Evolutionary conservation across 768 basidiomycete genomes (phyloP).

Genomic region (Crassisporium funariophilum): DNA sequence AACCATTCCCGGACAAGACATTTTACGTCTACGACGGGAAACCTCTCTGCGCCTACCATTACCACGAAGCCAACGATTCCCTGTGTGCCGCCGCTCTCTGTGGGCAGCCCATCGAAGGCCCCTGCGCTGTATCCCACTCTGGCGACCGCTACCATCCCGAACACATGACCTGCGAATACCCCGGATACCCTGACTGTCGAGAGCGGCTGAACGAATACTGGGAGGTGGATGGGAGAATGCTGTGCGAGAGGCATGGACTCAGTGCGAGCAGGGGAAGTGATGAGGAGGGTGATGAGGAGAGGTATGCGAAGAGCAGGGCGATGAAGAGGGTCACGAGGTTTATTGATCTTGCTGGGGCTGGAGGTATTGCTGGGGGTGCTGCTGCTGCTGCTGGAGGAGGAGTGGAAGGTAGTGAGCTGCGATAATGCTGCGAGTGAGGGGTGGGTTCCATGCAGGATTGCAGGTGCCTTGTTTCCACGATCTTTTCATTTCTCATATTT

Average conservation of each 20-base stretch:
- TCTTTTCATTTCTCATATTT: too few relatives aligned
- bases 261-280: slow-evolving; percentile 14
- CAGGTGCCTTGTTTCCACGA: too few relatives aligned
- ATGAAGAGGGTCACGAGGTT: slow-evolving; percentile 80
- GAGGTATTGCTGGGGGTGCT: slow-evolving; percentile 9
- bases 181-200: slow-evolving; percentile 46
- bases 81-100: slow-evolving; percentile 80
- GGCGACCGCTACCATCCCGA: slow-evolving; percentile 87
- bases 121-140: slow-evolving; percentile 84
- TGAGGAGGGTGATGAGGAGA: slow-evolving; percentile 30
- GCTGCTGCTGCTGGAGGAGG: slow-evolving; percentile 4
- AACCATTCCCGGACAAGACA: slow-evolving; percentile 88
- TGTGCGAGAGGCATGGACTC: slow-evolving; percentile 81
- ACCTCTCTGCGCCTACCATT: slow-evolving; percentile 90
- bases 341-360: slow-evolving; percentile 63
- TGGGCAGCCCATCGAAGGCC: slow-evolving; percentile 89
- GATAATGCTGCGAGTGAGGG: too few relatives aligned
- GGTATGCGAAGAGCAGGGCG: slow-evolving; percentile 47
- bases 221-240: slow-evolving; percentile 83
- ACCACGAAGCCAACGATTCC: slow-evolving; percentile 90
- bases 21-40: slow-evolving; percentile 93
- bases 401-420: slow-evolving; percentile 24
- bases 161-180: slow-evolving; percentile 82
- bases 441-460: too few relatives aligned
- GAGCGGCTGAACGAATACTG: slow-evolving; percentile 80